Evolutionary conservation across 768 basidiomycete genomes (phyloP).

Genomic region (Suillus sp.): DNA sequence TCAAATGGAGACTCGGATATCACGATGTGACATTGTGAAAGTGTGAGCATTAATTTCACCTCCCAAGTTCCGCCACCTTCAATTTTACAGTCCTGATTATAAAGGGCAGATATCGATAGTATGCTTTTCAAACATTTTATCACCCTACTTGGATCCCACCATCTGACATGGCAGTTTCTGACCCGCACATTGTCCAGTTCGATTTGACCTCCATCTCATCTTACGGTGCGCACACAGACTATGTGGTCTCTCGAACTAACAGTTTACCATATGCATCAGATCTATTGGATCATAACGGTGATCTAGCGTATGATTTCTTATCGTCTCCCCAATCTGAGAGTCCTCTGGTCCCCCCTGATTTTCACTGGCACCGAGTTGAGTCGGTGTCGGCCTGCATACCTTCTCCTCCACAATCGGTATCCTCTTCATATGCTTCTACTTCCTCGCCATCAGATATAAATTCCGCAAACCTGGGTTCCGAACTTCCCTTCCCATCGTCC

Average conservation of each 20-base stretch:
- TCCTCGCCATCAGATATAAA: constrained; percentile 16
- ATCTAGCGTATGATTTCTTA: constrained; percentile 18
- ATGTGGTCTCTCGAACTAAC: neutral
- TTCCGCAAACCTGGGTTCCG: neutral
- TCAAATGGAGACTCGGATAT: constrained; percentile 19
- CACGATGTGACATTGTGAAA: constrained; percentile 30
- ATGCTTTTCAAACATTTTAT: neutral
- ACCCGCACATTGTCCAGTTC: constrained; percentile 15
- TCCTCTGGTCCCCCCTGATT: constrained; percentile 18
- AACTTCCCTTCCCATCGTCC: constrained; percentile 6
- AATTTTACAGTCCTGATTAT: constrained; percentile 22
- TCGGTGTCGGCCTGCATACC: constrained; percentile 13
- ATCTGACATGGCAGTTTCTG: constrained; percentile 18
- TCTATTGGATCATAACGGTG: neutral
- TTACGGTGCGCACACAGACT: constrained; percentile 6
- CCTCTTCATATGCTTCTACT: constrained; percentile 16
- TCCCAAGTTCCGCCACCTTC: constrained; percentile 16
- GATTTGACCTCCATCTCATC: constrained; percentile 9
- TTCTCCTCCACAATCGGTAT: constrained; percentile 13
- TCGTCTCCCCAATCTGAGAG: constrained; percentile 12
- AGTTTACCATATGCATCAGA: neutral
- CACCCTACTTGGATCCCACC: neutral
- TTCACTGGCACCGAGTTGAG: constrained; percentile 21
- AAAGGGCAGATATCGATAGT: constrained; percentile 23
- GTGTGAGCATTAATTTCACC: constrained; percentile 17